Evolutionary conservation across 2,329 filamentous ascomycete genomes (phyloP), one percentile per base, ranked within the genome.

Genomic region (Beauveria rudraprayagi): DNA sequence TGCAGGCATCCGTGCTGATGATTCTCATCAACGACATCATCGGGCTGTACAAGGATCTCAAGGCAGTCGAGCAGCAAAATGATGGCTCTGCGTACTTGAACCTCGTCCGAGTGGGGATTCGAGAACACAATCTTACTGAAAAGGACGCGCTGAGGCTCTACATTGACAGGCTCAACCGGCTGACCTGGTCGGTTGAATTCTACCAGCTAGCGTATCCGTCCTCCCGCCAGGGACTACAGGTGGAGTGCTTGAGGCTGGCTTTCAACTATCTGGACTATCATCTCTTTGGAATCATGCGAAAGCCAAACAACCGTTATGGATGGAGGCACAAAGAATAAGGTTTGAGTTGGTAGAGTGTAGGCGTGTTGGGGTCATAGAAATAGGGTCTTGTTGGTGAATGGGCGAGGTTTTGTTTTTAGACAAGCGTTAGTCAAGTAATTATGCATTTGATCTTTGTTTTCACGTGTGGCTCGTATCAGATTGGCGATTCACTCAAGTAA

Each of bases 271-370:
- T 57, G 26, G 60, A 61, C 24, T 61, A 57, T 24, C 60, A 61
- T 16, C 34, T 61, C 26, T 54, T 57, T 40, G 60, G 60, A 6
- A 50, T 52, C 46, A 48, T 57, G 53, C 46, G 46, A 4, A 57
- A 56, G 11, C 52, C 60, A 34, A 57, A 61, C 44, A 57, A 51
- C 70, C 74, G 63, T 3, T 57, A 57, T 28, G 55, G 55, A n/a
- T 57, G 43, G 55, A 56, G 46, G n/a, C 40, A 44, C 11, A 10
- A 30, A 56, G 24, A 22, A 3, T 17, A 19, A 6, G 19, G n/a
- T 10, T 46, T 34, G 37, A 55, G 37, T 11, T 14, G 19, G n/a
- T 28, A 30, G 48, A 17, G 11, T 5, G 28, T 10, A 24, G 24
- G 26, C 16, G 47, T 46, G 43, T 10, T n/a, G n/a, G 41, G 14